Conservation (phyloP, 1,139 yeast genomes). For the Yarrowia galli region DNA sequence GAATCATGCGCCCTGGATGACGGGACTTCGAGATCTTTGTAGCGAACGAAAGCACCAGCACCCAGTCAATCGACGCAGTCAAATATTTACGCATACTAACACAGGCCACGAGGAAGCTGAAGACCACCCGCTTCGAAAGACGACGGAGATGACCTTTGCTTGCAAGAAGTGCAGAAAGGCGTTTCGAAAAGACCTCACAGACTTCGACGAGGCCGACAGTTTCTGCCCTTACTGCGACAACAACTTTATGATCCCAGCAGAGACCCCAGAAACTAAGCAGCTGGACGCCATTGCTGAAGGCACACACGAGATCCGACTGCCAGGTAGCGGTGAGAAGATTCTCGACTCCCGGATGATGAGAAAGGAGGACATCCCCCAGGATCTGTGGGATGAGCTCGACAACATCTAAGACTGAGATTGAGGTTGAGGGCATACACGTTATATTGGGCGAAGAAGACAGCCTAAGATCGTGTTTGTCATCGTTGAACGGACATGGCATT, state of each 20-base stretch:
- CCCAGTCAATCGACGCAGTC: not conserved
- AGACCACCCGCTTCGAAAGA: conserved; percentile 49
- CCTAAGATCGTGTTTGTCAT: too few species aligned
- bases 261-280: conserved; percentile 42
- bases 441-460: too few species aligned
- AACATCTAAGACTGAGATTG: not conserved
- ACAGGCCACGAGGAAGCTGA: conserved; percentile 51
- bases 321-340: conserved; percentile 5
- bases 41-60: too few species aligned
- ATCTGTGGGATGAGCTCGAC: conserved; percentile 35
- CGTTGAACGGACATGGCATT: not conserved
- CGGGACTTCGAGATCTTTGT: too few species aligned
- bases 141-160: conserved; percentile 50
- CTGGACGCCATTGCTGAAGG: conserved; percentile 36
- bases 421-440: not conserved
- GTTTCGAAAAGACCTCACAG: conserved; percentile 51
- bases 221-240: conserved; percentile 54
- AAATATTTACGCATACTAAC: not conserved
- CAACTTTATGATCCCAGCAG: conserved; percentile 50
- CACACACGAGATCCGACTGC: conserved; percentile 29
- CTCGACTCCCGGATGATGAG: conserved; percentile 30
- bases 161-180: conserved; percentile 53
- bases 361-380: conserved; percentile 33
- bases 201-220: conserved; percentile 52
- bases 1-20: too few species aligned